These are phyloP conservation scores for Entomophthora muscae DNA, from an alignment of 371 early-diverging fungal species.

Conservation along the genomic window DNA sequence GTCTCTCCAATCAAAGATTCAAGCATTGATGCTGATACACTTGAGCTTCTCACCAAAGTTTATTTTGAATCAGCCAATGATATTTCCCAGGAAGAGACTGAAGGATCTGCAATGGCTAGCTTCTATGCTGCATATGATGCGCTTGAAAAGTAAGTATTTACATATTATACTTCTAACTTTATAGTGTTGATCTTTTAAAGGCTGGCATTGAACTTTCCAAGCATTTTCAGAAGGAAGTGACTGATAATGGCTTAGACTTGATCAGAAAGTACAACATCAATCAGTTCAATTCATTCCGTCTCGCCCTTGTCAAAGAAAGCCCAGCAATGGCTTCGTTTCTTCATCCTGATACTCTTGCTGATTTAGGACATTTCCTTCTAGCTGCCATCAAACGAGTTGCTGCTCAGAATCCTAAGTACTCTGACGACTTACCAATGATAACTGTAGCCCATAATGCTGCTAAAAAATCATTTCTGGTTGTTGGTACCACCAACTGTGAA, in stretches of 20 bases:
- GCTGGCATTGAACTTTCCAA: neutral
- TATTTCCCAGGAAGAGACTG: neutral
- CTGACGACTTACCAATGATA: neutral
- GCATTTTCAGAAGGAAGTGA: neutral
- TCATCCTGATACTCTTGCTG: constrained; percentile 5
- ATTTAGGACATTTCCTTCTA: neutral
- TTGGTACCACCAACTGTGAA: neutral
- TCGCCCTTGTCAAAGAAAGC: constrained; percentile 1
- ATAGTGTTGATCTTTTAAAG: constrained; percentile 1
- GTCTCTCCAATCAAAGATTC: neutral
- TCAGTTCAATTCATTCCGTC: neutral
- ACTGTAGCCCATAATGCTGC: neutral
- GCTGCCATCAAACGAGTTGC: neutral
- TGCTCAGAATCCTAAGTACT: neutral
- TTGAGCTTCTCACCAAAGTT: neutral
- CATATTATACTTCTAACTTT: neutral
- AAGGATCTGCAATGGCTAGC: neutral
- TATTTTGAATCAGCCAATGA: neutral
- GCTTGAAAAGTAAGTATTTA: neutral
- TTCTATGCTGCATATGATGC: constrained; percentile 1
- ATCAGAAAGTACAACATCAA: neutral
- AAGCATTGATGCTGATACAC: neutral
- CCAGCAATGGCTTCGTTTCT: neutral
- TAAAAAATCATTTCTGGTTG: neutral
- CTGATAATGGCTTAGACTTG: neutral